Evolutionary conservation across 352 stramenopile genomes (phyloP), one percentile per base, ranked within the genome.

Genomic region (Globisporangium nunn): DNA sequence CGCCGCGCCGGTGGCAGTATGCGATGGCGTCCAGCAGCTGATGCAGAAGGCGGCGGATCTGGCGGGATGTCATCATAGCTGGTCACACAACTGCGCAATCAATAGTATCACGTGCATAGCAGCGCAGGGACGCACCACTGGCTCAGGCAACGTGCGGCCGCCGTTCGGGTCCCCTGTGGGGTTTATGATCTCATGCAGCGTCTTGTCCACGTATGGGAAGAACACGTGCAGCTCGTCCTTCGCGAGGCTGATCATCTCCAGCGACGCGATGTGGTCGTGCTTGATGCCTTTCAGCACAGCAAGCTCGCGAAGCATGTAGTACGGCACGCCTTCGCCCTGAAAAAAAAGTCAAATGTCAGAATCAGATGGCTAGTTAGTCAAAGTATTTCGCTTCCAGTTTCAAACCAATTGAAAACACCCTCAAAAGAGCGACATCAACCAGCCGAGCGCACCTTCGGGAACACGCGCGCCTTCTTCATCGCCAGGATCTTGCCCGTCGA

Each of bases 241-340:
- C 17, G 81, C 84, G 3, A 96, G 68, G 49, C 80, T 92, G 57
- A 96, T 93, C 61, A 93, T 81, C 53, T 95, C 81, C 43, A 96
- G 67, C 1, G 82, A 86, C 28, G 88, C 83, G 64, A 97, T 95
- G 69, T 96, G 75, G 43, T 88, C 81, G 46, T 97, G 88, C 52
- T 81, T 75, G 58, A 96, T 89, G 23, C 86, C 84, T 50, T 91
- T 88, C 11, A 96, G 59, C 29, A 96, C 88, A 12, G 88, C 87
- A 30, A 97, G 58, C 56, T 97, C 88, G 50, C 88, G 72, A 10
- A 97, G 72, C 88, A 96, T 96, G 61, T 97, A 97, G 56, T 97
- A 97, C n/a, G 88, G 88, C 17, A 97, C 85, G 37, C 88, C 88
- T 74, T 97, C 88, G 39, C 87, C 88, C 73, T 93, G 43, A 6